Evolutionary conservation across 169 alveolate species (phyloP).

Genomic region (Theileria orientalis): DNA sequence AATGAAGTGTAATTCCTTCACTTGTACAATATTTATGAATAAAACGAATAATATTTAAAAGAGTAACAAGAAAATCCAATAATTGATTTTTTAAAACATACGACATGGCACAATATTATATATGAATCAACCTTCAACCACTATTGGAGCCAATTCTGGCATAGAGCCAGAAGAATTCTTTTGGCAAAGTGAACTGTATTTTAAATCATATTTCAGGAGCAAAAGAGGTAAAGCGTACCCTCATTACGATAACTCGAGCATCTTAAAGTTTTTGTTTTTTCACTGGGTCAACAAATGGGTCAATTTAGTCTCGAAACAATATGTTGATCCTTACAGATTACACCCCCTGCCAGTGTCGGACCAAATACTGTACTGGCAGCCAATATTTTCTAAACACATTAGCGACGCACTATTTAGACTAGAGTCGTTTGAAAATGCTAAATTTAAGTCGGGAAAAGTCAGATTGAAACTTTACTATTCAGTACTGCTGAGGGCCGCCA

Average conservation of each 20-base stretch:
- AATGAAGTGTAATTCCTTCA: no score
- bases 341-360: conserved; percentile 55
- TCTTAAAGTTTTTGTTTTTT: conserved; percentile 27
- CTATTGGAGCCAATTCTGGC: neutral
- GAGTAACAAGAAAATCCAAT: no score
- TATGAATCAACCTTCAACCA: no score
- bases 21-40: no score
- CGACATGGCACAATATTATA: no score
- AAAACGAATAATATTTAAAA: no score
- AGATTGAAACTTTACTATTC: neutral
- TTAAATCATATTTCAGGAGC: neutral
- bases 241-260: conserved; percentile 20
- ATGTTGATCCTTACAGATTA: conserved; percentile 17
- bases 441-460: neutral
- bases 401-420: conserved; percentile 44
- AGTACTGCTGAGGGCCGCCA: conserved; percentile 23
- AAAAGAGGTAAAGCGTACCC: conserved; percentile 1
- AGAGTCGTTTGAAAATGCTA: conserved; percentile 12
- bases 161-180: neutral
- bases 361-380: conserved; percentile 53
- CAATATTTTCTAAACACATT: conserved; percentile 48
- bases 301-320: conserved; percentile 6
- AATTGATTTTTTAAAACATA: no score
- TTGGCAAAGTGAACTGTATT: conserved; percentile 14
- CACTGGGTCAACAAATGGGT: conserved; percentile 46